phyloP scores from a whole-genome alignment of 2,329 filamentous ascomycete species.

The Sporothrix variecibatus region DNA sequence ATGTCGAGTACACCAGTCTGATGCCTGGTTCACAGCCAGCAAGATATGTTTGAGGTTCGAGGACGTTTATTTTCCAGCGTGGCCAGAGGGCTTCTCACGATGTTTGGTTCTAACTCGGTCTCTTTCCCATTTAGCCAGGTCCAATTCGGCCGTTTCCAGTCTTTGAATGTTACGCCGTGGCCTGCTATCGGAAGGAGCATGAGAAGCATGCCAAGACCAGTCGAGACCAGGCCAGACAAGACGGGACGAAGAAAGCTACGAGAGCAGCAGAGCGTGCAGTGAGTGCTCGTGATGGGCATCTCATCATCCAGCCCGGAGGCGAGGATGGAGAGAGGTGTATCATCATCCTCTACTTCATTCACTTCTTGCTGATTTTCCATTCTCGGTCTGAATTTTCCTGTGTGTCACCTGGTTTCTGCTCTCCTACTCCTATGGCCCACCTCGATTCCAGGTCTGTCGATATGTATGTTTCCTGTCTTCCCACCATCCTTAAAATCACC shows the following conservation, averaged over 20 bases:
- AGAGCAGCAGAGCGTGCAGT: slow-evolving; percentile 1
- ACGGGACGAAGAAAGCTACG: slow-evolving; percentile 1
- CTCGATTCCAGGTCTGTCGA: background rate
- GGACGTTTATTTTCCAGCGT: background rate
- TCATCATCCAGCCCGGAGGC: background rate
- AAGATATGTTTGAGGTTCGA: slow-evolving; percentile 14
- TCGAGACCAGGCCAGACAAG: slow-evolving; percentile 1
- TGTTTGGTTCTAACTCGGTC: slow-evolving; percentile 1
- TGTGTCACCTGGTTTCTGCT: background rate
- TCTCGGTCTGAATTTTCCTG: slow-evolving; percentile 5
- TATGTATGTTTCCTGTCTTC: background rate
- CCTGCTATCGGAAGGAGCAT: no score
- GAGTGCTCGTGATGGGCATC: background rate
- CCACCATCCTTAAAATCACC: background rate
- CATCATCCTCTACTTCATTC: background rate
- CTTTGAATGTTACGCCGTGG: background rate
- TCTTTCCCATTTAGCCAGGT: slow-evolving; percentile 16
- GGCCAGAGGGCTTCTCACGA: background rate
- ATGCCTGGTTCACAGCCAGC: no score
- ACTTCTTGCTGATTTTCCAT: background rate
- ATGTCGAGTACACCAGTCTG: background rate
- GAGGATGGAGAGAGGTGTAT: background rate
- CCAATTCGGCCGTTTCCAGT: background rate
- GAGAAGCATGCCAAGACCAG: background rate
- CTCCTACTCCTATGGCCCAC: background rate